These are phyloP conservation scores for Byssoonygena ceratinophila DNA, from an alignment of 2,329 filamentous ascomycete species.

Conservation along the genomic window DNA sequence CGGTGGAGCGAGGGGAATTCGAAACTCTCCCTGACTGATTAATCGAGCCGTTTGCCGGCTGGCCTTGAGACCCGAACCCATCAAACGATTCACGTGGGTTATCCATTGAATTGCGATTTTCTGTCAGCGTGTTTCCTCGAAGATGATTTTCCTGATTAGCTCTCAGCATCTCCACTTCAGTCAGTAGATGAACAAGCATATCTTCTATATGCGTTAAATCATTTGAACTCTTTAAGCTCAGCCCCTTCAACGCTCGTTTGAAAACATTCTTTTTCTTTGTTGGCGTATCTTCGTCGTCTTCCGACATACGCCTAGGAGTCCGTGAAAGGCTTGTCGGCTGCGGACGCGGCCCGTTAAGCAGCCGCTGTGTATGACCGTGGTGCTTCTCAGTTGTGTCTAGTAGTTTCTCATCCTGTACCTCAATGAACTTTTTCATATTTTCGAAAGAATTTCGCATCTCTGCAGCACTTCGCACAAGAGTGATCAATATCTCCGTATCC, in stretches of 20 bases:
- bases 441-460: conserved; percentile 97
- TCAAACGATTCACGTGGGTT: conserved; percentile 31
- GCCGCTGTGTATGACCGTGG: conserved; percentile 73
- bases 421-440: conserved; percentile 85
- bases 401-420: conserved; percentile 79
- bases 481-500: conserved; percentile 91
- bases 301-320: conserved; percentile 41
- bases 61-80: conserved; percentile 35
- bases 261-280: conserved; percentile 90
- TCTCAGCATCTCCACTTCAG: conserved; percentile 79
- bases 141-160: conserved; percentile 39
- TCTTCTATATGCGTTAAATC: conserved; percentile 82
- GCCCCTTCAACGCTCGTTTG: conserved; percentile 78
- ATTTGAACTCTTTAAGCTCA: conserved; percentile 76
- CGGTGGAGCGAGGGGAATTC: conserved; percentile 36
- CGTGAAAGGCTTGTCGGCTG: conserved; percentile 58
- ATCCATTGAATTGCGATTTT: conserved; percentile 58
- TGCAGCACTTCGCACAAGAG: conserved; percentile 81
- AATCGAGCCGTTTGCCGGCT: conserved; percentile 60
- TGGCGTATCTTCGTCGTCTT: conserved; percentile 49
- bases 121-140: conserved; percentile 24
- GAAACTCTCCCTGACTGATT: conserved; percentile 68
- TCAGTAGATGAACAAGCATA: conserved; percentile 83
- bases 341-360: conserved; percentile 75
- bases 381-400: conserved; percentile 79